Evolutionary conservation across 352 stramenopile genomes (phyloP), one percentile per base, ranked within the genome.

Genomic region (Pythium myriotylum): DNA sequence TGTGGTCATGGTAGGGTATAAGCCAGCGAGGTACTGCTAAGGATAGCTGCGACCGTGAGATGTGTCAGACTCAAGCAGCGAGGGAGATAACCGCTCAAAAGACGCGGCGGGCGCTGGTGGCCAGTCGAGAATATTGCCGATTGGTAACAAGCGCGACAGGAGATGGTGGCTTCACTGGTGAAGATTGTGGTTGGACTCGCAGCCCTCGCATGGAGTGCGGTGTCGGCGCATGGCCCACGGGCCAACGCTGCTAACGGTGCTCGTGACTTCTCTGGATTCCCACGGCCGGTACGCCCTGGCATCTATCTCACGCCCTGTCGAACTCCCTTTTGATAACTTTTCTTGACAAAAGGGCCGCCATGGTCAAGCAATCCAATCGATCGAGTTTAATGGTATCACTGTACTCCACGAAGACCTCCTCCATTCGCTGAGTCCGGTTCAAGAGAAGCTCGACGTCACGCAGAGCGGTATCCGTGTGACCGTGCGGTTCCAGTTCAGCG

Each of bases 1-100:
- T 1, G 61, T 68, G 12, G 61, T 63, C 23, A 68, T 68, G 61
- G 35, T 68, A 22, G 61, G 61, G 4, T 68, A 63, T 48, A 63
- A 57, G 20, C 47, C 50, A 24, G 61, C 61, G 16, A 50, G 61
- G 40, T 68, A 32, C 24, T 47, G 48, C 54, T 68, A 53, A 62
- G 42, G 42, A 67, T 67, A 60, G 33, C 12, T 12, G 9, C 17
- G 3, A 35, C 5, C 29, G 9, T 22, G 27, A 42, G 29, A 12
- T 27, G 24, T 39, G 41, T 20, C 37, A 16, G 4, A 14, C 8
- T 14, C 37, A 14, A 43, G 7, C 37, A 16, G 7, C 37, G 13
- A 43, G 13, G 29, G 29, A 35, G 5, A 35, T 43, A 43, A 43
- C 37, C 37, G 37, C 37, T 43, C 5, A 35, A 10, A 35, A 35